Evolutionary conservation across 768 basidiomycete species (phyloP).

Genomic region (Rhodotorula paludigena): DNA sequence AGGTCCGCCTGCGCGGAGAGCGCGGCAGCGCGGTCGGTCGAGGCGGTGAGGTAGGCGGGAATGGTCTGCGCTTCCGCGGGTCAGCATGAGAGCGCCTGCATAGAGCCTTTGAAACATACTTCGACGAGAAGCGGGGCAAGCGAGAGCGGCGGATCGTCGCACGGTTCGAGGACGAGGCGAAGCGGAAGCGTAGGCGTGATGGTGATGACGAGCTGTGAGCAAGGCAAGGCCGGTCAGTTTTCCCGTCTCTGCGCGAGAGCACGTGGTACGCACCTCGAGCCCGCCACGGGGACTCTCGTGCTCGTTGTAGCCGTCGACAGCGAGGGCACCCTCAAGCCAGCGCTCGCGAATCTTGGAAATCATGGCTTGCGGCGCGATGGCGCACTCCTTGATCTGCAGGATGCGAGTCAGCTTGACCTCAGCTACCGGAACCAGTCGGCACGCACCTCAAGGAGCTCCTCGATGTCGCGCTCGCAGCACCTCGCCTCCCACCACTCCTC

Average conservation of each 20-base stretch:
- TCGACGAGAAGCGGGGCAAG: not conserved
- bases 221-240: not conserved
- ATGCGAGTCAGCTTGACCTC: not conserved
- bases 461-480: not conserved
- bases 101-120: not conserved
- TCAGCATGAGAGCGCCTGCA: no score
- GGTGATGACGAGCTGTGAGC: not conserved
- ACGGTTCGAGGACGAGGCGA: not conserved
- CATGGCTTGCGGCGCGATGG: not conserved
- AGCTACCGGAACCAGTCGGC: not conserved
- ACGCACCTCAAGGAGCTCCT: not conserved
- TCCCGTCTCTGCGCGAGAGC: no score
- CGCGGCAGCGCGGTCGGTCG: not conserved
- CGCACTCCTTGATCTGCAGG: not conserved
- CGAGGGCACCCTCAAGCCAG: not conserved
- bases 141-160: not conserved
- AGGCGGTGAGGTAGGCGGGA: not conserved
- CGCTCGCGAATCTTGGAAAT: not conserved
- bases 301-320: not conserved
- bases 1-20: not conserved
- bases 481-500: slow-evolving; percentile 11
- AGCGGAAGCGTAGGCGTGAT: slow-evolving; percentile 1
- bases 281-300: not conserved
- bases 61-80: not conserved
- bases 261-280: not conserved